Percentiles rank a stretch among this genome's conserved stretches.
These are phyloP conservation scores for Saitozyma sp. DNA, from an alignment of 768 basidiomycete genomes.

Conservation along the genomic window DNA sequence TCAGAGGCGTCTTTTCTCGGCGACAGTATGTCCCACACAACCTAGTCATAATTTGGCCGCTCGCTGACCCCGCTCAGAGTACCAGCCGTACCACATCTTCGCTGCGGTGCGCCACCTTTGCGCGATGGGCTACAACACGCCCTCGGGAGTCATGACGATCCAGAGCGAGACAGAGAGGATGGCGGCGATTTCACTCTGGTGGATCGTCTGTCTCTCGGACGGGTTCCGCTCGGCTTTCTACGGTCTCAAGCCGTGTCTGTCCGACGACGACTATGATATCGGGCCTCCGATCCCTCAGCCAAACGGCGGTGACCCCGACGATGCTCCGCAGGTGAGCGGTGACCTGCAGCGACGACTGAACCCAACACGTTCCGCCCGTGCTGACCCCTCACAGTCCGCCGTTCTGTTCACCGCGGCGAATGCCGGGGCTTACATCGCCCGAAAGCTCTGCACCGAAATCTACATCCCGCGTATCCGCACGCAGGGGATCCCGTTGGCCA, in stretches of 20 bases:
- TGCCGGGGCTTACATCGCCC: conserved; percentile 76
- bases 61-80: conserved; percentile 7
- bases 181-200: conserved; percentile 69
- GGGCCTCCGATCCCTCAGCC: neutral
- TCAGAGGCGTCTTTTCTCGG: neutral
- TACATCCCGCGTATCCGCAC: conserved; percentile 76
- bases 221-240: conserved; percentile 81
- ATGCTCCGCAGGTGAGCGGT: neutral
- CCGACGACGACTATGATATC: conserved; percentile 28
- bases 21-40: neutral
- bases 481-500: conserved; percentile 72
- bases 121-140: conserved; percentile 33
- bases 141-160: conserved; percentile 25
- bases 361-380: neutral
- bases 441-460: conserved; percentile 74
- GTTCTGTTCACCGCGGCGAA: conserved; percentile 76
- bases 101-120: conserved; percentile 21
- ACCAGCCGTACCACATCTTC: conserved; percentile 7
- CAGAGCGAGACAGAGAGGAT: conserved; percentile 27
- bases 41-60: conserved; percentile 6
- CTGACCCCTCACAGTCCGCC: conserved; percentile 6
- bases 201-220: conserved; percentile 79
- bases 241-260: conserved; percentile 77
- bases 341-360: neutral
- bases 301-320: conserved; percentile 2